Evolutionary conservation across 768 basidiomycete genomes (phyloP), one percentile per base, ranked within the genome.

Genomic region (Mycena galericulata): DNA sequence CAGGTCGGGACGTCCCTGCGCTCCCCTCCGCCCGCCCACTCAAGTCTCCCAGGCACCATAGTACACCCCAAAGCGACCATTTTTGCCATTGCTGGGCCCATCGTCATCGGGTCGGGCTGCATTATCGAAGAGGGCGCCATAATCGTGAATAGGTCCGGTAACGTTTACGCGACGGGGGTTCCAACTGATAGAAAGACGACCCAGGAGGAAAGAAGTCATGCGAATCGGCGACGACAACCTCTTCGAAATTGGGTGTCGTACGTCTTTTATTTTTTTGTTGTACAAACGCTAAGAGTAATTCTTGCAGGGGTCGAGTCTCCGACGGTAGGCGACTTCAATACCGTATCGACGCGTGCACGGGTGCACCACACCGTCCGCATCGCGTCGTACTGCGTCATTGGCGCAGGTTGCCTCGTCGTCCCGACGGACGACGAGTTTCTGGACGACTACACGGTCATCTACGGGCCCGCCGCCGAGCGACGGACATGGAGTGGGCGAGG

Each of bases 1-100:
- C 93, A 76, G 93, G 94, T 90, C 56, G 7, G 71, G 65, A 26
- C 7, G 17, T 50, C 27, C 7, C 57, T 34, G 17, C 1, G 36
- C 12, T 50, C 24, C 40, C 41, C 38, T 55, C 17, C 40, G 29
- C 27, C 38, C 29, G 9, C 12, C 32, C 22, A 11, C 68, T 70
- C 34, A 69, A 38, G 46, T 47, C 30, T 59, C 27, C 4, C 73
- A 92, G 94, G 94, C 9, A 92, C 92, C 0, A 90, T 98, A 61
- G 89, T 99, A 24, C 97, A 99, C 71, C 97, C 97, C 0, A 95
- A 97, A 77, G 95, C 94, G 1, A 95, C 95, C 26, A 94, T 99
- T 66, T 93, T 97, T 73, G 96, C 97, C 17, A 88, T 96, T 62
- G 91, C 90, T 11, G 97, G 96, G 0, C 93, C 96, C 3, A 97